Conservation (phyloP, 345 rosid species). For the Lenwebbia sp. region DNA sequence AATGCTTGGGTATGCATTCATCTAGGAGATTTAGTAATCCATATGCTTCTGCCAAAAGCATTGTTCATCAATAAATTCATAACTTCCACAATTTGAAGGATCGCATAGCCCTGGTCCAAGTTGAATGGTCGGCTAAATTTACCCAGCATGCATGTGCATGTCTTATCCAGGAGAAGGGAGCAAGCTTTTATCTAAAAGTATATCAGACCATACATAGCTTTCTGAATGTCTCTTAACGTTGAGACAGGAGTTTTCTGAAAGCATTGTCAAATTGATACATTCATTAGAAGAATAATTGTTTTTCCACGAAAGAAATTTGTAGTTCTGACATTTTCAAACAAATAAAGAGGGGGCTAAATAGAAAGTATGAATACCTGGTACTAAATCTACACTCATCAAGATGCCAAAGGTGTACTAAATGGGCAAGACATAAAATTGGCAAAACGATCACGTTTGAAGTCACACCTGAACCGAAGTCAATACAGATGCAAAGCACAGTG, state of each 20-base stretch:
- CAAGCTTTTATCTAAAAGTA: background rate
- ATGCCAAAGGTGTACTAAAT: background rate
- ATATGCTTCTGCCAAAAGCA: background rate
- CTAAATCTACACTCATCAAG: background rate
- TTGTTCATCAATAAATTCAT: background rate
- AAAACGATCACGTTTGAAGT: background rate
- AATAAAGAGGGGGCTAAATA: background rate
- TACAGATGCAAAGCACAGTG: background rate
- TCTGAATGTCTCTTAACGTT: background rate
- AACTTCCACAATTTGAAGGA: background rate
- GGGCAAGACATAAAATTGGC: background rate
- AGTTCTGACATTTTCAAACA: background rate
- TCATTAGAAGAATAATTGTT: background rate
- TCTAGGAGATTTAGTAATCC: background rate
- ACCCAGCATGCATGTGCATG: background rate
- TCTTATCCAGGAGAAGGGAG: background rate
- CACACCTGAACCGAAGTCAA: background rate
- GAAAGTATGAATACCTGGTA: background rate
- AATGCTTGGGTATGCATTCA: background rate
- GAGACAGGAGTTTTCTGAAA: background rate
- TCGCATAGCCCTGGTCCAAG: background rate
- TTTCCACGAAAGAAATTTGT: background rate
- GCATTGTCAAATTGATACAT: background rate
- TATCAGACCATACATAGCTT: background rate
- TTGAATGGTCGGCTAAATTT: background rate